These are phyloP conservation scores for Silene latifolia DNA, from an alignment of 148 eudicot species.

Conservation along the genomic window DNA sequence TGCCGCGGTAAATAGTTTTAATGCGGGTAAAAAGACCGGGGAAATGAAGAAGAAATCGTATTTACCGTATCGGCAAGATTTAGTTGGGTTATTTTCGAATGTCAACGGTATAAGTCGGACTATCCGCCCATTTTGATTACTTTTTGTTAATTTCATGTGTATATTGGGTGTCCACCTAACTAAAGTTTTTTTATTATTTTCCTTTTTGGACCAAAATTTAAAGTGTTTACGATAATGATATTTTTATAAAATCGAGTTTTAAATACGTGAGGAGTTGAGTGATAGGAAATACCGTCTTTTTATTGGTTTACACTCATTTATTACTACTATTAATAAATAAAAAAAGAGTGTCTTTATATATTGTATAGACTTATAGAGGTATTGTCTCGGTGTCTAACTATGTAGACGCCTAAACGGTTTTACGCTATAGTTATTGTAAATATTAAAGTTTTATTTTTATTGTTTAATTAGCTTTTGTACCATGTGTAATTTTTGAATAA, in stretches of 20 bases:
- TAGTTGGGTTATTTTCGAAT: conserved; percentile 49
- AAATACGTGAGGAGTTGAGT: not conserved
- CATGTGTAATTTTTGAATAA: not conserved
- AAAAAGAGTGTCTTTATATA: too few relatives aligned
- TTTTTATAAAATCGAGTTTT: too few relatives aligned
- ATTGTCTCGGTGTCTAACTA: too few relatives aligned
- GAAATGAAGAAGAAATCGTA: conserved; percentile 27
- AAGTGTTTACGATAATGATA: not conserved
- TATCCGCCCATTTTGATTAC: not conserved
- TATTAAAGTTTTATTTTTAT: not conserved
- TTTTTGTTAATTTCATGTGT: not conserved
- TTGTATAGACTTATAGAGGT: too few relatives aligned
- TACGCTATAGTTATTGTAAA: not conserved
- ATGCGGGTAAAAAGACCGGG: conserved; percentile 11
- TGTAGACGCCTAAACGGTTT: too few relatives aligned
- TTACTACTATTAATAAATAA: too few relatives aligned
- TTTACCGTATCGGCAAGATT: conserved; percentile 49
- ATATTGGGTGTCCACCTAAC: not conserved
- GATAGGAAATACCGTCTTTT: not conserved
- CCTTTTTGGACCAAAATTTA: not conserved
- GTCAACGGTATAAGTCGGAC: conserved; percentile 45
- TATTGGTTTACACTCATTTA: too few relatives aligned
- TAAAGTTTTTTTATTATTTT: conserved; percentile 1
- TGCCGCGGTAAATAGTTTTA: not conserved
- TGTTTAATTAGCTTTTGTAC: not conserved